Conservation (phyloP, 768 basidiomycete genomes). For the Porphyrellus cyaneotinctus region DNA sequence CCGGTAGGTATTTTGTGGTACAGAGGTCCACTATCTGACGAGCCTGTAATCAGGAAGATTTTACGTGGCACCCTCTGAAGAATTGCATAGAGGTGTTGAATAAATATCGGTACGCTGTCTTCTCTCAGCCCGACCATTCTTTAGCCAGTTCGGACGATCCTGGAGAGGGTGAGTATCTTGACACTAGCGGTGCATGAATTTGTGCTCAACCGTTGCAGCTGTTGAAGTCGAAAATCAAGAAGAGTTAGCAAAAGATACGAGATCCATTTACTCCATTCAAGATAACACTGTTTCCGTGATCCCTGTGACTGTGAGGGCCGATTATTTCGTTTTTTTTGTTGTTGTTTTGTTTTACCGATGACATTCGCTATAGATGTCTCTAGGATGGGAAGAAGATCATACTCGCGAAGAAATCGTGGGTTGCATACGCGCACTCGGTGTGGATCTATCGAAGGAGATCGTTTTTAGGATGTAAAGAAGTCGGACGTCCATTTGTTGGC, state of each 20-base stretch:
- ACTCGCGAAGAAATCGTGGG: constrained; percentile 34
- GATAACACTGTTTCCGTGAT: constrained; percentile 19
- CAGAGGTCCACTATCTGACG: constrained; percentile 1
- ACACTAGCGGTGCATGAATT: not conserved
- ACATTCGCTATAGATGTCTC: constrained; percentile 15
- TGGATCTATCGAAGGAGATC: constrained; percentile 39
- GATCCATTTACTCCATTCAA: constrained; percentile 24
- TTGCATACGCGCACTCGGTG: constrained; percentile 45
- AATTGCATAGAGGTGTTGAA: constrained; percentile 60
- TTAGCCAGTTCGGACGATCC: constrained; percentile 31
- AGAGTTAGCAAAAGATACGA: constrained; percentile 19
- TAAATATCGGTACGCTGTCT: constrained; percentile 63
- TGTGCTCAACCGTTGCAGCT: constrained; percentile 16
- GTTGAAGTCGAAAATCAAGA: constrained; percentile 14
- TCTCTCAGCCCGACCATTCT: constrained; percentile 60
- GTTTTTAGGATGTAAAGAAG: constrained; percentile 30
- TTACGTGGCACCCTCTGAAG: constrained; percentile 69
- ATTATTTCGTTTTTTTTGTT: not conserved
- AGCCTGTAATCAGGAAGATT: constrained; percentile 54
- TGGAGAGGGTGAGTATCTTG: constrained; percentile 21
- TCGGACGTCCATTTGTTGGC: not conserved
- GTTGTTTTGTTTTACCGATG: constrained; percentile 3
- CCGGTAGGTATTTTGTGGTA: constrained; percentile 48
- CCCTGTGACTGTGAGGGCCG: constrained; percentile 23
- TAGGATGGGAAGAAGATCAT: constrained; percentile 29